Evolutionary conservation across 768 basidiomycete species (phyloP).

Genomic region (Pholiota microspora): DNA sequence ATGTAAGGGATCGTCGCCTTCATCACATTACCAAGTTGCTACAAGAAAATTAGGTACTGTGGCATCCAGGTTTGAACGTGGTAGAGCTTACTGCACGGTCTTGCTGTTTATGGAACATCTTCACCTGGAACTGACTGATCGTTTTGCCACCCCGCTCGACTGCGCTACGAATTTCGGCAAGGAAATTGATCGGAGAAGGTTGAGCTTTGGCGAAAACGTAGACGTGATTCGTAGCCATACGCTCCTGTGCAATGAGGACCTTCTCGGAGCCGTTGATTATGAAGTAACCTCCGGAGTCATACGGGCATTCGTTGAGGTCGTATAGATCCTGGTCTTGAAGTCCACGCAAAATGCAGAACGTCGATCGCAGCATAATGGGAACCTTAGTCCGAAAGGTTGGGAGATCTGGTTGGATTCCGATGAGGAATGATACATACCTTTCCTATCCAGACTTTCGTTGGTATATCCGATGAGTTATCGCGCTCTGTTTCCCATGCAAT

Average conservation of each 20-base stretch:
- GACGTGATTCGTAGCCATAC: constrained; percentile 99
- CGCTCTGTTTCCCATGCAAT: constrained; percentile 74
- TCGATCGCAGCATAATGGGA: constrained; percentile 96
- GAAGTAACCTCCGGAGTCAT: constrained; percentile 98
- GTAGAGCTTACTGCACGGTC: constrained; percentile 73
- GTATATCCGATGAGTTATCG: constrained; percentile 55
- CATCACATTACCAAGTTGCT: constrained; percentile 85
- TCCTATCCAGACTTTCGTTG: constrained; percentile 90
- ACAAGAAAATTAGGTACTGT: constrained; percentile 7
- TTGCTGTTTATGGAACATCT: constrained; percentile 90
- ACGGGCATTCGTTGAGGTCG: constrained; percentile 96
- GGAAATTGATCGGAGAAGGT: constrained; percentile 92
- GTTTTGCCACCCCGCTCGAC: constrained; percentile 99
- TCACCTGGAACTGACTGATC: constrained; percentile 96
- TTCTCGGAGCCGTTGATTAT: constrained; percentile 99
- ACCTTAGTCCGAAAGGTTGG: constrained; percentile 51
- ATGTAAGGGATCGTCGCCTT: constrained; percentile 98
- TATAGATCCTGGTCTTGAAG: constrained; percentile 79
- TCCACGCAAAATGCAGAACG: constrained; percentile 88
- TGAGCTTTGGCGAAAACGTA: constrained; percentile 99
- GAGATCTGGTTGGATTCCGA: constrained; percentile 2
- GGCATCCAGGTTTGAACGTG: constrained; percentile 2
- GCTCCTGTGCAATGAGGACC: constrained; percentile 98
- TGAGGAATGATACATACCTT: constrained; percentile 54
- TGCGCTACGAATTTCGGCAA: constrained; percentile 95